Evolutionary conservation across 75 land plant genomes (phyloP).

Genomic region (Cryptomeria japonica): DNA sequence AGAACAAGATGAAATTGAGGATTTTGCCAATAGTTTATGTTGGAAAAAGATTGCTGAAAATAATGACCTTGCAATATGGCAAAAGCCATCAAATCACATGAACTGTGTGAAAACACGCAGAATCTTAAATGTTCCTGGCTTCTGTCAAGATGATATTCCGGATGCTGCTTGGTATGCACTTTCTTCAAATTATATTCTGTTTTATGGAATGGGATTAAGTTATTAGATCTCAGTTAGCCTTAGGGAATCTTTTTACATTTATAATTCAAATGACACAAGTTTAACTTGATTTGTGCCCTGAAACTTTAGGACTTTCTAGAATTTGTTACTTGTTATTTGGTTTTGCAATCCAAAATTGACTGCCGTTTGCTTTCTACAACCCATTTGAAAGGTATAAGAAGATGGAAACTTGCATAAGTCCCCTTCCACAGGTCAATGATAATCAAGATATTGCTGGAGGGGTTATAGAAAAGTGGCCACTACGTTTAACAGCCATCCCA

Average conservation of each 20-base stretch:
- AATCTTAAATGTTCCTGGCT: conserved; percentile 26
- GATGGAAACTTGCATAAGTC: conserved; percentile 81
- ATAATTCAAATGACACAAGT: not conserved
- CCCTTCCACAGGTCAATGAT: conserved; percentile 59
- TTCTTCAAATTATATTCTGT: not conserved
- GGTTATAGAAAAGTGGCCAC: conserved; percentile 44
- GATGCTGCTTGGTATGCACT: conserved; percentile 52
- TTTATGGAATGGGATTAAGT: not conserved
- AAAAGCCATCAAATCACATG: conserved; percentile 54
- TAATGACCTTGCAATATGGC: conserved; percentile 62
- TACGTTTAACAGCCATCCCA: conserved; percentile 40
- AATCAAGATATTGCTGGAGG: conserved; percentile 48
- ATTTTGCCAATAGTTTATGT: conserved; percentile 48
- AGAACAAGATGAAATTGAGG: conserved; percentile 58
- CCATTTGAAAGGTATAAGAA: conserved; percentile 57
- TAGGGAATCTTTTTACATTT: not conserved
- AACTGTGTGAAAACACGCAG: conserved; percentile 29
- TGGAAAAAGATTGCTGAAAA: conserved; percentile 60
- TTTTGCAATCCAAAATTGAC: conserved; percentile 4
- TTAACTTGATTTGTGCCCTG: not conserved
- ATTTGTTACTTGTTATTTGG: not conserved
- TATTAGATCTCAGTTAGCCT: not conserved
- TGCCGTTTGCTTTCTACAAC: not conserved
- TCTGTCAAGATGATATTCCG: conserved; percentile 36
- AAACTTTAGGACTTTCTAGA: not conserved